phyloP scores from a whole-genome alignment of 371 early-diverging fungal genomes.

The Chytridiales sp. region DNA sequence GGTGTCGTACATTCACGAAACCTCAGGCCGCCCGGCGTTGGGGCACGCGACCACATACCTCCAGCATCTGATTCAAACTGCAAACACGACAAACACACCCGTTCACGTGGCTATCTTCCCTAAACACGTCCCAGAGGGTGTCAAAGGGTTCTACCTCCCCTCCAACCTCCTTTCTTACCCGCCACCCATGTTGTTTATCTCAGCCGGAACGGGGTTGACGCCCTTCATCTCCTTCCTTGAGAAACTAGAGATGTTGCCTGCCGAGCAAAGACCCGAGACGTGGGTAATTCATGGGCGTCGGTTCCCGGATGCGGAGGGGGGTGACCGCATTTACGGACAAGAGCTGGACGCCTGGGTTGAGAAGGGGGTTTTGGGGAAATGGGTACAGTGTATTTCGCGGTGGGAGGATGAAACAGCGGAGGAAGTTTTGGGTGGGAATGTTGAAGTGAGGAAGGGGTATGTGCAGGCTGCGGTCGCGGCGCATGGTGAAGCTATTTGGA shows the following conservation, averaged over 20 bases:
- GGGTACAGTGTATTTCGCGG: conserved; percentile 42
- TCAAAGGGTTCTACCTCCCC: too few relatives aligned
- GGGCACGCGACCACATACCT: conserved; percentile 85
- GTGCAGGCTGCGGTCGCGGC: conserved; percentile 77
- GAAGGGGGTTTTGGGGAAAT: conserved; percentile 55
- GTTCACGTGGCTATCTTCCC: conserved; percentile 57
- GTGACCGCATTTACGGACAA: conserved; percentile 56
- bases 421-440: conserved; percentile 12
- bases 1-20: conserved; percentile 60
- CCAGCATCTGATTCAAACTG: conserved; percentile 44
- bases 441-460: conserved; percentile 65
- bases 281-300: conserved; percentile 80
- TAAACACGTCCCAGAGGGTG: too few relatives aligned
- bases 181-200: conserved; percentile 71
- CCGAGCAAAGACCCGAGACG: conserved; percentile 25
- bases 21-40: conserved; percentile 27
- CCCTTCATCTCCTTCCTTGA: conserved; percentile 83
- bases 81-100: too few relatives aligned
- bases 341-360: conserved; percentile 50
- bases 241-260: conserved; percentile 38
- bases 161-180: conserved; percentile 60
- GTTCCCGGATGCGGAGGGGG: conserved; percentile 55
- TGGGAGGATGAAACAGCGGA: conserved; percentile 34
- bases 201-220: conserved; percentile 89
- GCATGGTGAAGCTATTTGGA: conserved; percentile 54